Conservation (phyloP, 495 filamentous ascomycete species). For the Lichenothelia convexa region DNA sequence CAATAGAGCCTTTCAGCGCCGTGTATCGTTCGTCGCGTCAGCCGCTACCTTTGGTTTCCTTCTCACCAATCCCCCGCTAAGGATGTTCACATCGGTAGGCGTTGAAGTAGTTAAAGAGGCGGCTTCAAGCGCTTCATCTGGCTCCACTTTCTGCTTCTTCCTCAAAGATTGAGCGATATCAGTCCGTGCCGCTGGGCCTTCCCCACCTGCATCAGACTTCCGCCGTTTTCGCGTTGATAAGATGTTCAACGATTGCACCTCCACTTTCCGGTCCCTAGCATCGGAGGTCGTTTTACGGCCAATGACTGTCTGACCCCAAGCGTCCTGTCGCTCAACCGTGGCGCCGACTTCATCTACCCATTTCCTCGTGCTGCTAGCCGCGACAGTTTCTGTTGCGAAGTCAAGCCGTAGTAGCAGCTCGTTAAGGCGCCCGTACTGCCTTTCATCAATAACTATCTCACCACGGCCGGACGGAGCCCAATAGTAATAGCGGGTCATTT, state of each 20-base stretch:
- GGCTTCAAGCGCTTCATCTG: neutral
- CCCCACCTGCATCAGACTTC: conserved; percentile 1
- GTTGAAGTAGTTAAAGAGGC: neutral
- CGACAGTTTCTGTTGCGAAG: conserved; percentile 46
- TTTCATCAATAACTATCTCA: conserved; percentile 46
- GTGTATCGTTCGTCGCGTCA: no score
- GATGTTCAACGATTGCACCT: neutral
- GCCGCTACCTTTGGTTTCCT: conserved; percentile 15
- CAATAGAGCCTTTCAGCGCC: no score
- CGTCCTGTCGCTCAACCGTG: conserved; percentile 29
- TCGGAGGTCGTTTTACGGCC: conserved; percentile 23
- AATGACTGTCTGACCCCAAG: conserved; percentile 35
- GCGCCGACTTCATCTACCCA: conserved; percentile 49
- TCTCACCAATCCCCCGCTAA: conserved; percentile 6
- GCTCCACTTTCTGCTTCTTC: conserved; percentile 11
- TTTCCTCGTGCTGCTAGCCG: conserved; percentile 44
- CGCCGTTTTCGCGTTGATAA: neutral
- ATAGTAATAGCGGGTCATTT: conserved; percentile 39
- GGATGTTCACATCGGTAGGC: conserved; percentile 8
- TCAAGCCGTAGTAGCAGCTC: conserved; percentile 70
- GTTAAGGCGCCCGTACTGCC: conserved; percentile 56
- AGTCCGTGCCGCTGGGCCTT: neutral
- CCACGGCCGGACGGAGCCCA: conserved; percentile 55
- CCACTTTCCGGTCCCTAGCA: neutral
- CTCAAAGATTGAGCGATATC: conserved; percentile 1